A percentile compares a stretch with the other conserved stretches of the same genome.
Evolutionary conservation across 768 basidiomycete genomes (phyloP).

Genomic region (Rhizopogon rudus): DNA sequence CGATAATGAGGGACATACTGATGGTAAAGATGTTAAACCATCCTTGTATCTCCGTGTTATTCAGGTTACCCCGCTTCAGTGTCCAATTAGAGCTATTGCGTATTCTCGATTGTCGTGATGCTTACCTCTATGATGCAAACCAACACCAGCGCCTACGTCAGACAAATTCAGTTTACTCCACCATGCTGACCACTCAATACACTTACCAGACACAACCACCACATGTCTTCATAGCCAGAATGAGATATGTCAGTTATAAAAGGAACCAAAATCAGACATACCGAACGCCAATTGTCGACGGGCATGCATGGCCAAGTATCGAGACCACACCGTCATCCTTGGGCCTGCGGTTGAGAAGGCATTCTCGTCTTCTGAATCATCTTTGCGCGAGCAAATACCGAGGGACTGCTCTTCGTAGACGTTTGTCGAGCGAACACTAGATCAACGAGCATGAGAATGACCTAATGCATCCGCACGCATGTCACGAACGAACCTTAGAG

Average conservation of each 20-base stretch:
- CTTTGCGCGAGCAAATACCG: slow-evolving; percentile 61
- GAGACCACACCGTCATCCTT: slow-evolving; percentile 65
- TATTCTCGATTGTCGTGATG: background rate
- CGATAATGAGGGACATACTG: slow-evolving; percentile 37
- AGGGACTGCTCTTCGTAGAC: slow-evolving; percentile 93
- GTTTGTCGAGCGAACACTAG: slow-evolving; percentile 85
- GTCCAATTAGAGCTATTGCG: background rate
- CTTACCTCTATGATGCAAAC: slow-evolving; percentile 91
- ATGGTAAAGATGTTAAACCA: slow-evolving; percentile 89
- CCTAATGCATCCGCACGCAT: background rate
- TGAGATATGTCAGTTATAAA: background rate
- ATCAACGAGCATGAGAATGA: background rate
- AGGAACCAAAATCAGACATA: slow-evolving; percentile 26
- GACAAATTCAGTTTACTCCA: background rate
- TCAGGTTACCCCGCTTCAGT: slow-evolving; percentile 52
- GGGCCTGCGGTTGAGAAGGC: slow-evolving; percentile 39
- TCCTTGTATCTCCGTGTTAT: slow-evolving; percentile 41
- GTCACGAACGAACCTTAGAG: slow-evolving; percentile 54
- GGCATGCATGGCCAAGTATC: slow-evolving; percentile 77
- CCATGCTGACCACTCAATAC: background rate
- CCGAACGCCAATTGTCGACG: slow-evolving; percentile 90
- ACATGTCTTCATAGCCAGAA: slow-evolving; percentile 65
- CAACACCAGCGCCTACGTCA: slow-evolving; percentile 65
- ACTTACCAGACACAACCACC: slow-evolving; percentile 67
- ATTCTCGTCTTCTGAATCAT: slow-evolving; percentile 41